Base-by-base conservation (phyloP, 2,329 filamentous ascomycete species). In the Phyllosticta citriasiana region DNA sequence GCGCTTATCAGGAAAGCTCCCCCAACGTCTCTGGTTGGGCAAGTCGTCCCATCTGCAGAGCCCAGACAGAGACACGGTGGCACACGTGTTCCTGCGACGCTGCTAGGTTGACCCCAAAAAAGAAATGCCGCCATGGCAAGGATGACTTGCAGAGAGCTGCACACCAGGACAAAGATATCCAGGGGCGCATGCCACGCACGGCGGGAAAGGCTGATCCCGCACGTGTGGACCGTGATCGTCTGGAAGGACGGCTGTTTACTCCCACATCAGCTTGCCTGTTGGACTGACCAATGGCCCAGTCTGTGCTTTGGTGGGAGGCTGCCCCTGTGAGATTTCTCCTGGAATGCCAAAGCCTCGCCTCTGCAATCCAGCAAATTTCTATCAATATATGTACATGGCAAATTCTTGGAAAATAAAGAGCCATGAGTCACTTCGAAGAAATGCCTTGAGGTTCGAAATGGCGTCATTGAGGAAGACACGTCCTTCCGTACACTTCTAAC, bases 1-100 rank as follows among this genome's bases (percentile, higher is more conserved):
- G 58, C 58, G 58, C 58, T 60, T 60, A 60, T 47, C 16, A 47
- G 14, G 40, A 47, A 47, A 47, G 40, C 7, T 47, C n/a, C 16
- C 14, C n/a, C 40, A n/a, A 7, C 40, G 40, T n/a, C 40, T 47
- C 14, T 47, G 14, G 14, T 47, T n/a, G n/a, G 40, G 40, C 40
- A 16, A n/a, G 4, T 16, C n/a, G 40, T 47, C 12, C 3, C 14
- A 47, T 47, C 40, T n/a, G 14, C 33, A 47, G 40, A 47, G 40
- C 40, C 40, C 14, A 47, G 40, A n/a, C 40, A 47, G 16, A 47
- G 40, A 47, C 14, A n/a, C 40, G n/a, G 40, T n/a, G 40, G 1
- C 40, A n/a, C 40, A 47, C 40, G 40, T 47, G 40, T 47, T 47
- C 16, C 40, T 47, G 40, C 40, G 16, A n/a, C 16, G 16, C 40